phyloP scores from a whole-genome alignment of 371 early-diverging fungal genomes.

The Apophysomyces sp. region DNA sequence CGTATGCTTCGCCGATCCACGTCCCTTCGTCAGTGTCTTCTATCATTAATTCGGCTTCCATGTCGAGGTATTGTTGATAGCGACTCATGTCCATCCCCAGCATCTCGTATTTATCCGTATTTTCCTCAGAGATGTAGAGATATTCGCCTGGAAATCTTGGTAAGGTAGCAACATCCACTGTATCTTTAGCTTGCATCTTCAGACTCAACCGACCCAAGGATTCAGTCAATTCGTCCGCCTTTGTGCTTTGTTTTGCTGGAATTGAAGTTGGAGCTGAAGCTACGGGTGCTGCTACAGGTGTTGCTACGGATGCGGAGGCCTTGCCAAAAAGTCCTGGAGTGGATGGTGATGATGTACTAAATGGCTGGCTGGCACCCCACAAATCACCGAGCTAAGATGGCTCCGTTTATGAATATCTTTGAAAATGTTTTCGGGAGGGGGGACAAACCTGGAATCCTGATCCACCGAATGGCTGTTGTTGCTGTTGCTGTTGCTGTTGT shows the following conservation, averaged over 20 bases:
- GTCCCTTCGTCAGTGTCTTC: slow-evolving; percentile 33
- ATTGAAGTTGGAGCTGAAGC: background rate
- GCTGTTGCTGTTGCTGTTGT: slow-evolving; percentile 11
- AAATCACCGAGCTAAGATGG: slow-evolving; percentile 37
- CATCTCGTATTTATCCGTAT: slow-evolving; percentile 23
- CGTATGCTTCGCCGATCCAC: slow-evolving; percentile 86
- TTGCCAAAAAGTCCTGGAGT: slow-evolving; percentile 24
- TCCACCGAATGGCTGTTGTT: slow-evolving; percentile 28
- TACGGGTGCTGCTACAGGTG: background rate
- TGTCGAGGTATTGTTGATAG: slow-evolving; percentile 53
- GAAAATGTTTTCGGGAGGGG: background rate
- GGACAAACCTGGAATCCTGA: slow-evolving; percentile 30
- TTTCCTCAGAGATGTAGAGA: slow-evolving; percentile 64
- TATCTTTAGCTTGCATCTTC: slow-evolving; percentile 2
- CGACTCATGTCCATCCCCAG: slow-evolving; percentile 38
- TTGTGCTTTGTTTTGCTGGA: slow-evolving; percentile 1
- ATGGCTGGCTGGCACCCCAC: slow-evolving; percentile 30
- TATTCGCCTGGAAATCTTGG: slow-evolving; percentile 62
- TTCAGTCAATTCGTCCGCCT: slow-evolving; percentile 11
- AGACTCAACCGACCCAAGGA: slow-evolving; percentile 7
- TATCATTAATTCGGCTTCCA: slow-evolving; percentile 32
- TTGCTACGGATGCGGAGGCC: slow-evolving; percentile 3
- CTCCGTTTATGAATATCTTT: background rate
- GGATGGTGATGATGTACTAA: slow-evolving; percentile 20
- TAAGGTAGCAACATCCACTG: slow-evolving; percentile 12